Evolutionary conservation across 2,329 filamentous ascomycete species (phyloP), one percentile per base, ranked within the genome.

Genomic region (Aspergillus puulaauensis): DNA sequence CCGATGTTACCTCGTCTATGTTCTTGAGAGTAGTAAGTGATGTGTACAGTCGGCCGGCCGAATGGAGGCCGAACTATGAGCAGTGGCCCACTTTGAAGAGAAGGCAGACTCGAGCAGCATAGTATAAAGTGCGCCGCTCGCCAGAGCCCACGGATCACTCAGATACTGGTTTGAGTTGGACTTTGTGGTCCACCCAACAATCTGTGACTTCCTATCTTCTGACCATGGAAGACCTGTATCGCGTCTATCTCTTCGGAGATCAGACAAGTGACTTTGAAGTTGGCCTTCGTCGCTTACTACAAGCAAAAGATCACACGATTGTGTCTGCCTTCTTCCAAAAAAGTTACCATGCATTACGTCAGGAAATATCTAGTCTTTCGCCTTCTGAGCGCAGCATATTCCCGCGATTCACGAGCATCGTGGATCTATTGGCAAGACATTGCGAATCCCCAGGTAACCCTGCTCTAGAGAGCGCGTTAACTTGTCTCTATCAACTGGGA

Each of bases 161-260:
- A 33, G 53, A 1, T 17, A 7, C 49, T 51, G 27, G 8, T 2
- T 24, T 51, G 27, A 40, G 19, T 9, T 39, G 17, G 27, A 45
- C 6, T 56, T 31, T 27, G 23, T 45, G 19, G 39, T 31, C 53
- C 21, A 4, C 4, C 39, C 6, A 39, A n/a, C 19, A 41, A 39
- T 39, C 35, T 37, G 21, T 4, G 39, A 54, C 8, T 37, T 14
- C 27, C 15, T 21, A 55, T 39, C 40, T 35, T 44, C 58, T 37
- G 43, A 69, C 21, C 44, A 74, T 74, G 72, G 67, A 66, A 60
- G 65, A 59, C 52, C 61, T 62, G 58, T 68, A 64, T 61, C 67
- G 64, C 49, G 70, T 77, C 63, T 78, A 77, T 70, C 71, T 79
- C 69, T 79, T 79, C 64, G 77, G 77, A 68, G 77, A 79, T 61